Evolutionary conservation across 768 basidiomycete genomes (phyloP).

Genomic region (Leccinellum luteum): DNA sequence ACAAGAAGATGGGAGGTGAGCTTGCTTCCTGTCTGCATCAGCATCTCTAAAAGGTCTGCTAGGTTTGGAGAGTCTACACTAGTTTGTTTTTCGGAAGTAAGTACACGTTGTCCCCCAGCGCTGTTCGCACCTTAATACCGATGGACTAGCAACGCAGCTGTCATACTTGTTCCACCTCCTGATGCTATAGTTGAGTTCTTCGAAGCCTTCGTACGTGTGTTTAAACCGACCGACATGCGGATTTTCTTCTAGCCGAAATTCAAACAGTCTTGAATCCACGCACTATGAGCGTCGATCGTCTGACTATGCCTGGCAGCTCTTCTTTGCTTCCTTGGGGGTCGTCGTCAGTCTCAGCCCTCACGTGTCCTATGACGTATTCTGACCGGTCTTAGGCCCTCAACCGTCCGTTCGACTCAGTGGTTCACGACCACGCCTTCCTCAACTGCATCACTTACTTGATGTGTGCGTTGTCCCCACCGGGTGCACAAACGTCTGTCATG

Average conservation of each 20-base stretch:
- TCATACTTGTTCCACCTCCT: conserved; percentile 41
- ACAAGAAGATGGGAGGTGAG: conserved; percentile 52
- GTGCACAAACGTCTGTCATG: conserved; percentile 69
- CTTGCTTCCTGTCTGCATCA: background rate
- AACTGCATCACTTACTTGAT: conserved; percentile 67
- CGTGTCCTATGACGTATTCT: background rate
- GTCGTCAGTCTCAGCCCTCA: conserved; percentile 45
- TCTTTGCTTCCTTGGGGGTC: conserved; percentile 52
- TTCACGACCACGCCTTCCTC: conserved; percentile 66
- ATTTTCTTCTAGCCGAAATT: conserved; percentile 51
- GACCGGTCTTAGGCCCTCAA: conserved; percentile 44
- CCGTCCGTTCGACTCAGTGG: conserved; percentile 52
- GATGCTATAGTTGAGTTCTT: conserved; percentile 40
- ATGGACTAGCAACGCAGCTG: conserved; percentile 27
- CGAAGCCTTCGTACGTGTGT: background rate
- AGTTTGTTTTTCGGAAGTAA: conserved; percentile 72
- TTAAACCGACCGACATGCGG: background rate
- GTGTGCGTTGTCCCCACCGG: conserved; percentile 62
- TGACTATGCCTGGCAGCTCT: conserved; percentile 75
- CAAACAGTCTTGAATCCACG: conserved; percentile 60
- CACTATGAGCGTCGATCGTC: conserved; percentile 60
- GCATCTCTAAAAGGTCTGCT: conserved; percentile 1
- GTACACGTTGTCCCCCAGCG: conserved; percentile 4
- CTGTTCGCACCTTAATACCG: background rate
- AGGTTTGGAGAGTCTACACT: conserved; percentile 75